Evolutionary conservation across 2,329 filamentous ascomycete species (phyloP), one percentile per base, ranked within the genome.

Genomic region (Fusarium tanahbumbuense): DNA sequence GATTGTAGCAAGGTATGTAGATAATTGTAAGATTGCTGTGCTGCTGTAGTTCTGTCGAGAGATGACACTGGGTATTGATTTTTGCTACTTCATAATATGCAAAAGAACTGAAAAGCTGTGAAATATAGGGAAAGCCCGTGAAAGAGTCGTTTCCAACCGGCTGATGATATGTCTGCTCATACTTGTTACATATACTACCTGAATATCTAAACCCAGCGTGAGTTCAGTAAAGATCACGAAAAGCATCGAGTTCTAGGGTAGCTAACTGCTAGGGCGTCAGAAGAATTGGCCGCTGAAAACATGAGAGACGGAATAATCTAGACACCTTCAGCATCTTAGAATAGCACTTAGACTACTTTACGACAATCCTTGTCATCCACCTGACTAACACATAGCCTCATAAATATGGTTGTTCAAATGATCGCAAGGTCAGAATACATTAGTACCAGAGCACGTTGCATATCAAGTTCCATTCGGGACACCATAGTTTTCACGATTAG

Each of bases 11-110:
- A 3, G 34, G 6, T 37, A n/a, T n/a, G 10, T 6, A 37, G 10
- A n/a, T 2, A 10, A 7, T n/a, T 37, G 18, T 37, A 37, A 37
- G 5, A 37, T 37, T 37, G 18, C 34, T 6, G 16, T n/a, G 34
- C 18, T n/a, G 6, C 34, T 4, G n/a, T 18, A 12, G 6, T 12
- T 4, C 2, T 12, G 1, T 37, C 6, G 18, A 37, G 6, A n/a
- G 34, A 37, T 37, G 34, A 37, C 34, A 37, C 11, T 12, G 27
- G 5, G 27, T 28, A 28, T 28, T 2, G 27, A 28, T 28, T 28
- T 27, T 28, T 28, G 27, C 27, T 28, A 12, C 5, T 28, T 28
- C 11, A 28, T 28, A 28, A 28, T 2, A 12, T 28, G 27, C 27
- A 28, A 28, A 28, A 28, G 5, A 28, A 28, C 11, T 12, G 27